Evolutionary conservation across 2,329 filamentous ascomycete genomes (phyloP).

Genomic region (Phoma sp.): DNA sequence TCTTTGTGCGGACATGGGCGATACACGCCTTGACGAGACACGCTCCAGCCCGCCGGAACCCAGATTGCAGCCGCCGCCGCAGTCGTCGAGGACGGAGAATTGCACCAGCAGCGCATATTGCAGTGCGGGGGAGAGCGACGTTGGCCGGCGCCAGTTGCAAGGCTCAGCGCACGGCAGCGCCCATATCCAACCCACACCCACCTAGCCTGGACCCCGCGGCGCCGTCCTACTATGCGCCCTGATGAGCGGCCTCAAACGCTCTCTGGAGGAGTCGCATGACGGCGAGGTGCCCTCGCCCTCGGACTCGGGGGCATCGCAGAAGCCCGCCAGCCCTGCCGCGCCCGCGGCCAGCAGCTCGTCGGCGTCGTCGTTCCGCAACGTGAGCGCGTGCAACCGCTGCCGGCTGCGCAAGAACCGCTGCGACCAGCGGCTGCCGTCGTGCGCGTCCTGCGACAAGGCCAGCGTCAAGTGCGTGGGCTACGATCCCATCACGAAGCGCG

Average conservation of each 20-base stretch:
- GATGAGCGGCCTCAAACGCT: conserved; percentile 51
- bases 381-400: conserved; percentile 90
- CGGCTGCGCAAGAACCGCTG: conserved; percentile 92
- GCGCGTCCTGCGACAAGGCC: conserved; percentile 92
- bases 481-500: conserved; percentile 93
- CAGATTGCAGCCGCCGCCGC: not conserved
- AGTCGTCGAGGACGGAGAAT: not conserved
- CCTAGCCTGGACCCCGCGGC: conserved; percentile 16
- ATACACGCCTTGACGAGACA: not conserved
- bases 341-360: conserved; percentile 9
- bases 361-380: conserved; percentile 57
- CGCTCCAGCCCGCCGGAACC: not conserved
- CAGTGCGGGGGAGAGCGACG: conserved; percentile 25
- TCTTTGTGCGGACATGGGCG: conserved; percentile 30
- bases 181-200: conserved; percentile 15
- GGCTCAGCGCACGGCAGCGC: not conserved
- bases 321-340: conserved; percentile 42
- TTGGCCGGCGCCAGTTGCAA: not conserved
- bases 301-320: conserved; percentile 32
- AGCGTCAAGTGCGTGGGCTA: conserved; percentile 91
- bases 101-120: not conserved
- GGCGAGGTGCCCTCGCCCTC: conserved; percentile 41
- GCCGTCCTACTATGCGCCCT: conserved; percentile 44
- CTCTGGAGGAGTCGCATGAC: conserved; percentile 48
- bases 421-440: conserved; percentile 90